Conservation (phyloP, 208 protist genomes). For the Trichomonas vaginalis region DNA sequence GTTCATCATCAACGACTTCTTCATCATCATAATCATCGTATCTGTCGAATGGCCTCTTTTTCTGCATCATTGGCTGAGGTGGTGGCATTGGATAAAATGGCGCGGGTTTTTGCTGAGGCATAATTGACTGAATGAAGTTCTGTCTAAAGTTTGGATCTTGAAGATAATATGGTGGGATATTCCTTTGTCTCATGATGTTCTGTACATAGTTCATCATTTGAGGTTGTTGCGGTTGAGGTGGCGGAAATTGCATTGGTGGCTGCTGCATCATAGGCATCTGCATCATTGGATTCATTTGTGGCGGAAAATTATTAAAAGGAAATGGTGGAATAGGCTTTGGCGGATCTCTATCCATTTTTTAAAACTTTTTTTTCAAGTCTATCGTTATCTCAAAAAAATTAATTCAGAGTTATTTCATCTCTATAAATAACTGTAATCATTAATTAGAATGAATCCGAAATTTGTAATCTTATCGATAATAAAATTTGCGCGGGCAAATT, state of each 20-base stretch:
- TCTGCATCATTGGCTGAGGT: not conserved
- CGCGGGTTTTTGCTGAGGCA: not conserved
- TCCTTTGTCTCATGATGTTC: not conserved
- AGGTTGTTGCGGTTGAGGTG: not conserved
- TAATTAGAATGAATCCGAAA: not conserved
- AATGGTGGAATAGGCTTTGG: not conserved
- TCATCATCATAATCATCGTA: not conserved
- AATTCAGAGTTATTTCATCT: not conserved
- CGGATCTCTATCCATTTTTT: not conserved
- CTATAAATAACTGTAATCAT: not conserved
- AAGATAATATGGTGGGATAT: not conserved
- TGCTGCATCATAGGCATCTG: not conserved
- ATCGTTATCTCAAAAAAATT: not conserved
- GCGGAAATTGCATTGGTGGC: not conserved
- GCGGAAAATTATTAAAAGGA: not conserved
- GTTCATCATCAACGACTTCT: not conserved
- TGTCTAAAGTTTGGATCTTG: not conserved
- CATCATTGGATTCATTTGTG: not conserved
- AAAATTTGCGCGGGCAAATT: not conserved
- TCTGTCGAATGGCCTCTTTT: no score
- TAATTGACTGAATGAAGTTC: not conserved
- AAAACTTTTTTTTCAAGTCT: not conserved
- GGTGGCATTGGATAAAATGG: not conserved
- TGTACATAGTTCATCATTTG: not conserved
- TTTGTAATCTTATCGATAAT: not conserved